Evolutionary conservation across 495 filamentous ascomycete species (phyloP).

Genomic region (Talaromyces nanjingensis): DNA sequence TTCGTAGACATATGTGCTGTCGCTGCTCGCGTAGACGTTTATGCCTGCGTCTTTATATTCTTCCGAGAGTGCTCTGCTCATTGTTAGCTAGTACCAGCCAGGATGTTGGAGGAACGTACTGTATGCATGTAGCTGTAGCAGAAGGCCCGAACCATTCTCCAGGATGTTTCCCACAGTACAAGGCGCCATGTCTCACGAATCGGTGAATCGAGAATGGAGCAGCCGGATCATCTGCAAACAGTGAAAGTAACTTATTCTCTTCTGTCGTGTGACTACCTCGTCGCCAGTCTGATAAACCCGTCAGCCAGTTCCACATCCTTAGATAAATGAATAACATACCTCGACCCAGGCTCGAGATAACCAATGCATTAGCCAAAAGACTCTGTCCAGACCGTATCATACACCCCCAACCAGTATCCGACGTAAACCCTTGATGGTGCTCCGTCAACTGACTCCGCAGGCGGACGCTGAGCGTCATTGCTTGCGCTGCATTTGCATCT

Average conservation of each 20-base stretch:
- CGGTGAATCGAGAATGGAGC: slow-evolving; percentile 93
- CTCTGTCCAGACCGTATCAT: slow-evolving; percentile 98
- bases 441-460: slow-evolving; percentile 75
- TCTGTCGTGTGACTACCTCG: slow-evolving; percentile 47
- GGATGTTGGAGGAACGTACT: slow-evolving; percentile 48
- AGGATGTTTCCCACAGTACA: slow-evolving; percentile 85
- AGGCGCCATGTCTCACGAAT: slow-evolving; percentile 84
- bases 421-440: slow-evolving; percentile 69
- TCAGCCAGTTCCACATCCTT: slow-evolving; percentile 17
- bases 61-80: slow-evolving; percentile 61
- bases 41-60: slow-evolving; percentile 49
- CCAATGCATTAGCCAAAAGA: slow-evolving; percentile 78
- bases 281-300: slow-evolving; percentile 63
- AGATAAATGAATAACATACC: slow-evolving; percentile 38
- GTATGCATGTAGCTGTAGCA: slow-evolving; percentile 90
- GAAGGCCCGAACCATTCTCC: slow-evolving; percentile 99
- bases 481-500: slow-evolving; percentile 60
- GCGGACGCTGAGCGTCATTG: slow-evolving; percentile 79
- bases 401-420: slow-evolving; percentile 95
- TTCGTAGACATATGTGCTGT: slow-evolving; percentile 87
- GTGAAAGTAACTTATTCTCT: slow-evolving; percentile 65
- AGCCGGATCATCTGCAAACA: slow-evolving; percentile 82
- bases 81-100: slow-evolving; percentile 7
- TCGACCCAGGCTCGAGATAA: slow-evolving; percentile 66
- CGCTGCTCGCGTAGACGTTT: slow-evolving; percentile 80